phyloP scores from a whole-genome alignment of 1,284 basidiomycete genomes.

The Fomitopsis betulina region DNA sequence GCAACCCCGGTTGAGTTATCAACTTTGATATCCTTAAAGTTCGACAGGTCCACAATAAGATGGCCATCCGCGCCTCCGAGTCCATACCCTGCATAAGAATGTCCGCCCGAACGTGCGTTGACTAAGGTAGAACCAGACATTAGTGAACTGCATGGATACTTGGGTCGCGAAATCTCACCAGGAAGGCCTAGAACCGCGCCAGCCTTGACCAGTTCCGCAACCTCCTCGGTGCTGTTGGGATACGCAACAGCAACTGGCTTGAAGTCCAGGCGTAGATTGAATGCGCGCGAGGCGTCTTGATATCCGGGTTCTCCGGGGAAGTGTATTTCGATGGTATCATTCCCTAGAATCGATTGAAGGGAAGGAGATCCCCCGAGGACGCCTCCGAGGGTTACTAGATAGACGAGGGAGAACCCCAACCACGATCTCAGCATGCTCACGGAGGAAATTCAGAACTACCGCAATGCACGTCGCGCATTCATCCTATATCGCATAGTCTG shows the following conservation, averaged over 20 bases:
- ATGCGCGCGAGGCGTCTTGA: not conserved
- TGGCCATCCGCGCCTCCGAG: not conserved
- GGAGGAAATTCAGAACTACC: too few species aligned
- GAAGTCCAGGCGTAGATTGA: not conserved
- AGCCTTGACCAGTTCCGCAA: not conserved
- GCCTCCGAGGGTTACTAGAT: too few species aligned
- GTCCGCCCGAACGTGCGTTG: not conserved
- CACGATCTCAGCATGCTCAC: too few species aligned
- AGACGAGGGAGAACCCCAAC: too few species aligned
- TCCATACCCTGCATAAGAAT: not conserved
- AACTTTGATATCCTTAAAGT: not conserved
- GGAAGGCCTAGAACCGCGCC: not conserved
- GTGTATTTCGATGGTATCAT: not conserved
- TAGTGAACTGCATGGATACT: not conserved
- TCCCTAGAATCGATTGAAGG: not conserved
- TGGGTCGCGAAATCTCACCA: not conserved
- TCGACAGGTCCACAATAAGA: not conserved
- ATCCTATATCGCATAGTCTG: too few species aligned
- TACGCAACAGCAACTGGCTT: not conserved
- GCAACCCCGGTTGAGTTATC: not conserved
- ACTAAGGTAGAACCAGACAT: not conserved
- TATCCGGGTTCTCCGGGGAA: not conserved
- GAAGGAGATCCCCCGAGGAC: not conserved
- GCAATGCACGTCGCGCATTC: too few species aligned
- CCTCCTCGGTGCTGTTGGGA: not conserved